Evolutionary conservation across 73 alveolate species (phyloP).

Genomic region (Tetrahymena thermophila): DNA sequence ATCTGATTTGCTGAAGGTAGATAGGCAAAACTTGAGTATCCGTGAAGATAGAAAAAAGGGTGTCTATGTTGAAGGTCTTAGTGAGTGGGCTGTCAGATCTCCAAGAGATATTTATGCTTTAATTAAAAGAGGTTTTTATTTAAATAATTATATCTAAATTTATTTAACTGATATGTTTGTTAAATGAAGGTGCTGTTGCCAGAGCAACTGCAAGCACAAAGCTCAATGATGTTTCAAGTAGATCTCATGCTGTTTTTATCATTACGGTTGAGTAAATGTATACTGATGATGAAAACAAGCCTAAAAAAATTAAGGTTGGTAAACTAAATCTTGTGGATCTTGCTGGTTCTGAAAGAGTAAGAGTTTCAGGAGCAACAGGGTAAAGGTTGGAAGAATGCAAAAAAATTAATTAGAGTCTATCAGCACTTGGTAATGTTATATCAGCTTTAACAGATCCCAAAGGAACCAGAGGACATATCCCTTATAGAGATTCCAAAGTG

Average conservation of each 20-base stretch:
- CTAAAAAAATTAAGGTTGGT: constrained; percentile 17
- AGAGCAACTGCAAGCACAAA: constrained; percentile 87
- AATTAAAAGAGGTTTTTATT: constrained; percentile 53
- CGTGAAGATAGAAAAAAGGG: constrained; percentile 96
- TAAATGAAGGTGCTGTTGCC: constrained; percentile 45
- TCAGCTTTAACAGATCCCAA: constrained; percentile 37
- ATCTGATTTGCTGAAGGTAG: constrained; percentile 41
- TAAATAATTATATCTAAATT: neutral
- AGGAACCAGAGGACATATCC: constrained; percentile 36
- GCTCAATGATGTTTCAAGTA: constrained; percentile 78
- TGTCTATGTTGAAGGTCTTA: constrained; percentile 95
- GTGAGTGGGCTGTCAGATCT: constrained; percentile 97
- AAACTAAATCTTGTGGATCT: constrained; percentile 60
- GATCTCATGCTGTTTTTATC: constrained; percentile 86
- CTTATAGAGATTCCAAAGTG: constrained; percentile 58
- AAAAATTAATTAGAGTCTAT: constrained; percentile 54
- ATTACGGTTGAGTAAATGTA: constrained; percentile 76
- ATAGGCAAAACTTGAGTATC: constrained; percentile 50
- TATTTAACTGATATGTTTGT: constrained; percentile 43
- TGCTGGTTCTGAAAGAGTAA: constrained; percentile 75
- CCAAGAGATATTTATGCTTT: constrained; percentile 90
- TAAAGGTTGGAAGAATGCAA: constrained; percentile 63
- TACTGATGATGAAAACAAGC: constrained; percentile 14
- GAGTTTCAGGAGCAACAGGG: constrained; percentile 44
- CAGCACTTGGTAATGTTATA: constrained; percentile 68